Evolutionary conservation across 1,284 basidiomycete genomes (phyloP).

Genomic region (Ceratobasidium sp.): DNA sequence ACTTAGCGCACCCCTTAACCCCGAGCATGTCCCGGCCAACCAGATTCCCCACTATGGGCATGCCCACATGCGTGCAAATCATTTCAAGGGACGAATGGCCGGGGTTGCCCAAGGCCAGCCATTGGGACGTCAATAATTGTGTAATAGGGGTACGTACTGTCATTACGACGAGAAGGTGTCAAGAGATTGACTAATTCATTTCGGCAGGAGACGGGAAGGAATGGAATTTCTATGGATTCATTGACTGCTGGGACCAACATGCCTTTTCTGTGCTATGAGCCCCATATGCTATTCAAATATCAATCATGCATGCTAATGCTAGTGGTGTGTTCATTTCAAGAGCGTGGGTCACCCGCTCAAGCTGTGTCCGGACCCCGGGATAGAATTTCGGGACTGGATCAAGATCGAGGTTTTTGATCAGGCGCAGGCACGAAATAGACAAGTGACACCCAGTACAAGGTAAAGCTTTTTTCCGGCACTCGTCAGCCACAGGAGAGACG

Average conservation of each 20-base stretch:
- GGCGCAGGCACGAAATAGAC: background rate
- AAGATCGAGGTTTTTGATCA: background rate
- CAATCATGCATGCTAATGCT: background rate
- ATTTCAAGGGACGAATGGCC: background rate
- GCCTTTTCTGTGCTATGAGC: conserved; percentile 2
- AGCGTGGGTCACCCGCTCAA: no score
- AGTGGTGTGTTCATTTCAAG: background rate
- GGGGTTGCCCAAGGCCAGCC: background rate
- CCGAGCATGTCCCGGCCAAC: background rate
- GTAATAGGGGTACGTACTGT: background rate
- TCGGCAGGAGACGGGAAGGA: background rate
- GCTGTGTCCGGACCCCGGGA: no score
- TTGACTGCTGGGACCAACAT: background rate
- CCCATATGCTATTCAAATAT: conserved; percentile 13
- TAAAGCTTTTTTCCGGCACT: background rate
- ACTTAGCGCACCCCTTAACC: background rate
- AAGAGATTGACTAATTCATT: background rate
- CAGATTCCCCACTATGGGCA: background rate
- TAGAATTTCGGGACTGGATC: background rate
- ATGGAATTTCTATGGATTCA: background rate
- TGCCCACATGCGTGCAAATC: background rate
- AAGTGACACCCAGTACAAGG: background rate
- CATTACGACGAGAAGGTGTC: background rate
- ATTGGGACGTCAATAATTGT: background rate
- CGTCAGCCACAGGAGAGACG: no score